Percentiles rank a stretch among this genome's conserved stretches.
phyloP scores from a whole-genome alignment of 495 filamentous ascomycete genomes.

The Aspergillus homomorphus region DNA sequence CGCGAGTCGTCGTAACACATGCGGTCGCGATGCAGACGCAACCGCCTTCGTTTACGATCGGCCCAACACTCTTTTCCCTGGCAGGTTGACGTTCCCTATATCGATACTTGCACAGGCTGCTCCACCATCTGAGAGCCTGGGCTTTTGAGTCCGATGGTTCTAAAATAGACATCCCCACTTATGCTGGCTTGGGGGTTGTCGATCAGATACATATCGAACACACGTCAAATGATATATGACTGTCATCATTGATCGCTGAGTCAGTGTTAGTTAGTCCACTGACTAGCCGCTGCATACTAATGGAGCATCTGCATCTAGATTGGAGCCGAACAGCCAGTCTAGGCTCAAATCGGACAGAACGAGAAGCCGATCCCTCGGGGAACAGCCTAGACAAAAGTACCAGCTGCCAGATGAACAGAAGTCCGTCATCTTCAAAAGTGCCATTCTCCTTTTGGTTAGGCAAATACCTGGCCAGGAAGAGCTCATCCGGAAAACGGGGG shows the following conservation, averaged over 20 bases:
- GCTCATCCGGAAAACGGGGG: not conserved
- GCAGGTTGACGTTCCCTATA: not conserved
- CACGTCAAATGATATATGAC: not conserved
- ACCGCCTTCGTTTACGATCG: not conserved
- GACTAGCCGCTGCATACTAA: not conserved
- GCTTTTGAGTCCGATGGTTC: not conserved
- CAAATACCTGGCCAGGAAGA: not conserved
- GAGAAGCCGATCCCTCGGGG: constrained; percentile 11
- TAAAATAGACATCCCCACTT: not conserved
- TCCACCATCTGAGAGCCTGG: not conserved
- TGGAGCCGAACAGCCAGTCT: constrained; percentile 14
- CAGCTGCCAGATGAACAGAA: not conserved
- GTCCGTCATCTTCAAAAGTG: not conserved
- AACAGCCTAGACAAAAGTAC: constrained; percentile 9
- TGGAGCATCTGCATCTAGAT: constrained; percentile 2
- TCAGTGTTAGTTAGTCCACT: too few species aligned
- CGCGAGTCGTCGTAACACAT: not conserved
- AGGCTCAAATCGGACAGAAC: constrained; percentile 10
- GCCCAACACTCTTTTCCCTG: not conserved
- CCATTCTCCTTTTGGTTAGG: not conserved
- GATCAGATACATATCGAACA: not conserved
- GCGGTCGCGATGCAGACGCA: not conserved
- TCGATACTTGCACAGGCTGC: not conserved
- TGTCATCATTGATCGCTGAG: not conserved
- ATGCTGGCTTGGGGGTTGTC: not conserved